Percentiles rank a stretch among this genome's conserved stretches.
Conservation (phyloP, 1,284 basidiomycete species). For the Rhodotorula sp. region DNA sequence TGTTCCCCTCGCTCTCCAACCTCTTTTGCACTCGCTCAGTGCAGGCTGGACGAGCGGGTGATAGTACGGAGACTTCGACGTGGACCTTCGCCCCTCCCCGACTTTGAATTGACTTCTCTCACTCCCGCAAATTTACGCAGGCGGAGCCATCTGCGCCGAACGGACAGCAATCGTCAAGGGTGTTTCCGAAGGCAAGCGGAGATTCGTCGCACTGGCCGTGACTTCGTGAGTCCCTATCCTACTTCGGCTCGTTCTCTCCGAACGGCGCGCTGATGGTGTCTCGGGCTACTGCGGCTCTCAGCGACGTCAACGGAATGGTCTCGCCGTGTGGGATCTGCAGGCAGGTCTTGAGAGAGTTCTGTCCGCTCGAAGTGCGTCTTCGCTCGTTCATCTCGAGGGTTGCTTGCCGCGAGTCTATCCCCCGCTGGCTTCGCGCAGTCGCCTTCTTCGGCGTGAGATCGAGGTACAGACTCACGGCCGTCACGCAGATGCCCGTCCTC, state of each 20-base stretch:
- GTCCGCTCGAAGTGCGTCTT: slow-evolving; percentile 52
- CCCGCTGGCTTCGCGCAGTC: too few species aligned
- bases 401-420: too few species aligned
- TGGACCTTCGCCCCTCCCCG: not conserved
- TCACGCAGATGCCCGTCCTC: slow-evolving; percentile 30
- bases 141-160: slow-evolving; percentile 73
- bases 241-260: not conserved
- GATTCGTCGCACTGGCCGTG: slow-evolving; percentile 70
- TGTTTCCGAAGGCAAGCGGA: slow-evolving; percentile 61
- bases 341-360: slow-evolving; percentile 88
- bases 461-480: too few species aligned
- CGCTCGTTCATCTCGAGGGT: not conserved
- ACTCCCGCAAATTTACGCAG: slow-evolving; percentile 34
- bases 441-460: too few species aligned
- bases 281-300: slow-evolving; percentile 41
- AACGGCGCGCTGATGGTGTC: too few species aligned
- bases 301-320: slow-evolving; percentile 63
- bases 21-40: too few species aligned
- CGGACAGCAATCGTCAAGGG: slow-evolving; percentile 80
- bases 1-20: not conserved
- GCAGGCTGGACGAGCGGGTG: too few species aligned
- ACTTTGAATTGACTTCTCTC: too few species aligned
- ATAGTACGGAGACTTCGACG: not conserved
- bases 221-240: slow-evolving; percentile 11
- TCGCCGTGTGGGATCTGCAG: slow-evolving; percentile 90